A percentile compares a stretch with the other conserved stretches of the same genome.
Evolutionary conservation across 768 basidiomycete genomes (phyloP).

Genomic region (Boletus subparvulus): DNA sequence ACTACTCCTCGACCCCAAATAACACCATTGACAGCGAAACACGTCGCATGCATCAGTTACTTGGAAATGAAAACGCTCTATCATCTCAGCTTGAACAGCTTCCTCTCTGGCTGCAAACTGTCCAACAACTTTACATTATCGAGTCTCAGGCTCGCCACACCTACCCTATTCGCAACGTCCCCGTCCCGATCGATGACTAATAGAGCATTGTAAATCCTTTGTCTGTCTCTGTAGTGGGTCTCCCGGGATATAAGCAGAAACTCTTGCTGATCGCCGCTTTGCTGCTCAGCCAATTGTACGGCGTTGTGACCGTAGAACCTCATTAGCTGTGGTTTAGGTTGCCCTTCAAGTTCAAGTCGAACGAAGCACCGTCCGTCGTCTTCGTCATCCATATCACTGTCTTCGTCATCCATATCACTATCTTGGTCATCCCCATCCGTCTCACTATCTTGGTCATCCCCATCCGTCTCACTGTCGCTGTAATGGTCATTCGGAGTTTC

Average conservation of each 20-base stretch:
- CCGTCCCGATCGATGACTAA: conserved; percentile 4
- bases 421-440: no score
- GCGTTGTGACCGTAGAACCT: background rate
- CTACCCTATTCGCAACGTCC: background rate
- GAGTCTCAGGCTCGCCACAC: conserved; percentile 1
- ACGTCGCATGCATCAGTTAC: no score
- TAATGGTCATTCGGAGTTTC: background rate
- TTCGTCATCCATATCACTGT: conserved; percentile 4
- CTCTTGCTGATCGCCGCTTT: background rate
- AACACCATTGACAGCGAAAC: no score
- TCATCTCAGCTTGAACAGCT: background rate
- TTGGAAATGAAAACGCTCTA: no score
- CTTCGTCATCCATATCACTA: background rate
- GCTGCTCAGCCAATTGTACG: background rate
- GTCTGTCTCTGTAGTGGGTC: no score
- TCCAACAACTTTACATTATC: background rate
- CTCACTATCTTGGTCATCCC: no score
- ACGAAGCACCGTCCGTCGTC: background rate
- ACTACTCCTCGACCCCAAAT: no score
- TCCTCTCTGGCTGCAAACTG: background rate
- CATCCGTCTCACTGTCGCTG: background rate
- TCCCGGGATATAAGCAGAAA: conserved; percentile 3
- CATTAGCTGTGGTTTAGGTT: background rate
- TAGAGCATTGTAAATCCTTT: background rate
- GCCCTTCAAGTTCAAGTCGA: background rate